Evolutionary conservation across 176 grass and related monocot genomes (phyloP).

Genomic region (Ensete glaucum): DNA sequence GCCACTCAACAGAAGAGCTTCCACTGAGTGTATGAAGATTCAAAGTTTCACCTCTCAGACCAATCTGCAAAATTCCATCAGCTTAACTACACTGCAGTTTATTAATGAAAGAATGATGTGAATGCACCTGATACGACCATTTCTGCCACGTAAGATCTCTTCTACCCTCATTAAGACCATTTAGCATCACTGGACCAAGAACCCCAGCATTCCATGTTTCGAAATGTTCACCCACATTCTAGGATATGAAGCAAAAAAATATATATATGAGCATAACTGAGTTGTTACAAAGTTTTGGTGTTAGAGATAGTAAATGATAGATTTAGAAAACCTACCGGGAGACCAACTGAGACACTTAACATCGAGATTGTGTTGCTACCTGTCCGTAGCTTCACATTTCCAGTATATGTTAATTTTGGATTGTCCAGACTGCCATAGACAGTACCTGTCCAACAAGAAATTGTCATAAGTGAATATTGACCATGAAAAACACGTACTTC

Average conservation of each 20-base stretch:
- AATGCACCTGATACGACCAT: slow-evolving; percentile 82
- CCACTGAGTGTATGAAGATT: slow-evolving; percentile 75
- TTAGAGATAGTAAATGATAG: background rate
- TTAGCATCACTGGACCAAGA: slow-evolving; percentile 76
- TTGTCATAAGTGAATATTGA: background rate
- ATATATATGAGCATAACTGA: background rate
- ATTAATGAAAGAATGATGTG: background rate
- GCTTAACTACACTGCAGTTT: slow-evolving; percentile 4
- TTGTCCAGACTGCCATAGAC: slow-evolving; percentile 71
- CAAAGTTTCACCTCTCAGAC: slow-evolving; percentile 80
- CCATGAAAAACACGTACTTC: background rate
- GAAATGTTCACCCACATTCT: slow-evolving; percentile 97
- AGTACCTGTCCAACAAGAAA: slow-evolving; percentile 43
- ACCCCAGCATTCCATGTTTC: slow-evolving; percentile 99
- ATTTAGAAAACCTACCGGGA: slow-evolving; percentile 53
- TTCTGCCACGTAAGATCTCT: slow-evolving; percentile 96
- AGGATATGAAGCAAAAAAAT: slow-evolving; percentile 20
- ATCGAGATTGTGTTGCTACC: slow-evolving; percentile 91
- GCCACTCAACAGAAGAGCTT: slow-evolving; percentile 87
- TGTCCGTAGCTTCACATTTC: slow-evolving; percentile 61
- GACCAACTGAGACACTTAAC: slow-evolving; percentile 87
- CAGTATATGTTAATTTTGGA: slow-evolving; percentile 71
- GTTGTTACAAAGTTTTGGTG: background rate
- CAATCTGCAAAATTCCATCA: slow-evolving; percentile 51
- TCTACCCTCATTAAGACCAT: slow-evolving; percentile 87